Percentiles rank a stretch among this genome's conserved stretches.
These are phyloP conservation scores for Coemansia sp. DNA, from an alignment of 192 early-diverging fungal species.

Conservation along the genomic window DNA sequence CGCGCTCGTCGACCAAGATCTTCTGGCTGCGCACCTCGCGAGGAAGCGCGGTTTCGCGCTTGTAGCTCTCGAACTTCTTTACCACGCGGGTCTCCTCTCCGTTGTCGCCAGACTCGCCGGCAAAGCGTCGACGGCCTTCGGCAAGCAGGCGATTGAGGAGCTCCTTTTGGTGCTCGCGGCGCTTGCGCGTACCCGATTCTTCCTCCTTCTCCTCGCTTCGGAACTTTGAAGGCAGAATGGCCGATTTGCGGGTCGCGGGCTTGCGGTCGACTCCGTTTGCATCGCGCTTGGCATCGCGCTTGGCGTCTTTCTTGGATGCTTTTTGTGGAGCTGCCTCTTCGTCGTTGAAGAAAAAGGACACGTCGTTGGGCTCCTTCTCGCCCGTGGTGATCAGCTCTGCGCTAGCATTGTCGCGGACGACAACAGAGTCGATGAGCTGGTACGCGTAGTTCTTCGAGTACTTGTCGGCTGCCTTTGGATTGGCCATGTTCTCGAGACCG, in stretches of 20 bases:
- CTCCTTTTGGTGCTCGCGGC: conserved; percentile 86
- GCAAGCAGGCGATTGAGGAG: conserved; percentile 70
- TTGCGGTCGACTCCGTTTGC: conserved; percentile 12
- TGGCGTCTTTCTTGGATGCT: conserved; percentile 13
- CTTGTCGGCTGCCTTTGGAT: conserved; percentile 67
- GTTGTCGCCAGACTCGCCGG: conserved; percentile 59
- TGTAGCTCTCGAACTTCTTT: conserved; percentile 94
- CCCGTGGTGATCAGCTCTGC: conserved; percentile 36
- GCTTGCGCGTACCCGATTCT: conserved; percentile 70
- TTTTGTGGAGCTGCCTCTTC: conserved; percentile 23
- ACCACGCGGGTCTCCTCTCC: conserved; percentile 71
- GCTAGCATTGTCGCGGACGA: conserved; percentile 49
- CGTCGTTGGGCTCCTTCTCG: conserved; percentile 41
- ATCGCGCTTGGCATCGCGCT: conserved; percentile 29
- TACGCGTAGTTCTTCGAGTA: conserved; percentile 79
- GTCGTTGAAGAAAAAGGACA: conserved; percentile 55
- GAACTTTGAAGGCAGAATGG: conserved; percentile 72
- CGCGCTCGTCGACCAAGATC: conserved; percentile 85
- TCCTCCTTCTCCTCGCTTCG: conserved; percentile 78
- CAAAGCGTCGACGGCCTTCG: conserved; percentile 79
- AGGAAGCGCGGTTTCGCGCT: conserved; percentile 83
- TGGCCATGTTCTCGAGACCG: conserved; percentile 82
- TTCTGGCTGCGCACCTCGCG: conserved; percentile 72
- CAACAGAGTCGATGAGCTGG: conserved; percentile 75
- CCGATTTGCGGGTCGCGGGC: conserved; percentile 56